Base-by-base conservation (phyloP, 225 moss, liverwort and hornwort species). In the Polytrichum commune region DNA sequence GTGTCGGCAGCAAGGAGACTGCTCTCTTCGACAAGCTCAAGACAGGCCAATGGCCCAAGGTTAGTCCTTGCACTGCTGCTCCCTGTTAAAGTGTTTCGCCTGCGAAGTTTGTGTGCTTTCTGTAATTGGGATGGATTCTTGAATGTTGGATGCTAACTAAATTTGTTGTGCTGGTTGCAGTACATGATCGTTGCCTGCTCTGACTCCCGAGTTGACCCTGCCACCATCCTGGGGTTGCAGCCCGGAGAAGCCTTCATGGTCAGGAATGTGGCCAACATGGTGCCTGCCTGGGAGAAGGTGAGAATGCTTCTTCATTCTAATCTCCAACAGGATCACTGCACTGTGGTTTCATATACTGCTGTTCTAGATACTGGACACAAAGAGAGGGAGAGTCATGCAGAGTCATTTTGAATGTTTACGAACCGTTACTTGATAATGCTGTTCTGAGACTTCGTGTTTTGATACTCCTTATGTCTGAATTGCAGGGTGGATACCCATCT, bases 31-130 rank as follows among this genome's bases (percentile, higher is more conserved):
- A 73, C 38, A 86, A 87, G 74, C 55, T 96, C 33, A 93, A 90
- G 84, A 86, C 79, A 0, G 96, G 93, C 19, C 96, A 93, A 70
- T 89, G 90, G 96, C 96, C 96, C 1, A 89, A 89, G 91, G 91
- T 93, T 7, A 18, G 46, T 8, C 9, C 9, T 35, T 9, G 35
- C 35, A 9, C 2, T 33, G 33, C 33, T 8, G 10, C 13, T 38
- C 10, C 2, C 13, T 13, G 10, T 10, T 5, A 5, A 0, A 6
- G 38, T 38, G 10, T 38, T 46, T 46, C 46, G 13, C 3, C 32
- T 32, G 7, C 32, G 4, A 5, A 29, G 29, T 5, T 32, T 32
- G 32, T 32, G 32, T 29, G 0, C 8, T 8, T 46, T 13, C 4
- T 46, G 46, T 4, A 1, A 46, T 46, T 16, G 2, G 7, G 0